A percentile compares a stretch with the other conserved stretches of the same genome.
Conservation (phyloP, 345 rosid species). For the Linum usitatissimum region DNA sequence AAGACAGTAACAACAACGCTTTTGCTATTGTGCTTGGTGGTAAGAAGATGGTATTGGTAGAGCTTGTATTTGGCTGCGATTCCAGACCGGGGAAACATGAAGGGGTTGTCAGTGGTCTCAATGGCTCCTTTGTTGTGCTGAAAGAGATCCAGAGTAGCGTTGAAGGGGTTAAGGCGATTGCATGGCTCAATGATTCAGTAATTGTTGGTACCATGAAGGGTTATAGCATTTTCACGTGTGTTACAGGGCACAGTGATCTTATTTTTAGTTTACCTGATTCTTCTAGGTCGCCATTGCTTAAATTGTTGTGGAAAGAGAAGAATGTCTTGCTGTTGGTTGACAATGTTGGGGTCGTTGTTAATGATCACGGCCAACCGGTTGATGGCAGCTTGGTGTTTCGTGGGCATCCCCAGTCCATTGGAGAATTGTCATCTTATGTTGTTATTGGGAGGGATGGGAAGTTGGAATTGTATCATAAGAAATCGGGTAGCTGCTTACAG, state of each 20-base stretch:
- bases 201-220: conserved; percentile 55
- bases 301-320: conserved; percentile 60
- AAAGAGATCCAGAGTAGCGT: conserved; percentile 58
- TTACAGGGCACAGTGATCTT: conserved; percentile 73
- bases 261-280: conserved; percentile 73
- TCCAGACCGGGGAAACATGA: conserved; percentile 17
- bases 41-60: conserved; percentile 51
- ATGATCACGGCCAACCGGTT: conserved; percentile 71
- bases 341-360: conserved; percentile 76
- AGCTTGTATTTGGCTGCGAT: conserved; percentile 32
- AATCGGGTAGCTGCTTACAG: conserved; percentile 64
- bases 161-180: conserved; percentile 60
- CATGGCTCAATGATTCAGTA: conserved; percentile 90
- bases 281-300: conserved; percentile 49
- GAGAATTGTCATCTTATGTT: conserved; percentile 52
- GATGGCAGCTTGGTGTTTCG: conserved; percentile 93
- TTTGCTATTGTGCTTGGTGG: conserved; percentile 56
- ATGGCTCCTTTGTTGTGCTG: conserved; percentile 49
- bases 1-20: conserved; percentile 27
- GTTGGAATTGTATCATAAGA: conserved; percentile 84
- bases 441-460: conserved; percentile 71
- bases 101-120: conserved; percentile 22
- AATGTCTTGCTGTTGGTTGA: conserved; percentile 76
- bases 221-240: conserved; percentile 68
- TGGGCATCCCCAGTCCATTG: conserved; percentile 52